These are phyloP conservation scores for Teunomyces cretensis DNA, from an alignment of 805 yeast genomes.

Conservation along the genomic window DNA sequence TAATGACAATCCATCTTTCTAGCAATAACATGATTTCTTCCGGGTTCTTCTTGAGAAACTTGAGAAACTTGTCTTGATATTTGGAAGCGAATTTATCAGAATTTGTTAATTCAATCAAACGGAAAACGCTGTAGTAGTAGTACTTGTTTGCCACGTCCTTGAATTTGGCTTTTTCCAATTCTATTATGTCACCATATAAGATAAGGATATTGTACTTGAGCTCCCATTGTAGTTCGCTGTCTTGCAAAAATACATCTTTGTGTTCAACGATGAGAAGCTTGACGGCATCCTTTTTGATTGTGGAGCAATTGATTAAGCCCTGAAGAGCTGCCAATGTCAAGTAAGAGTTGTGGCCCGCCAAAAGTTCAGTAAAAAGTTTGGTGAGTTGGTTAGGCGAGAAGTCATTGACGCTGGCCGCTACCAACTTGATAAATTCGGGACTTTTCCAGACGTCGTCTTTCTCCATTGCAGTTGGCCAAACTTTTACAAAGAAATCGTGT, in stretches of 20 bases:
- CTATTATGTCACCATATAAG: slow-evolving; percentile 36
- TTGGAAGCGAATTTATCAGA: slow-evolving; percentile 4
- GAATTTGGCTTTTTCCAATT: slow-evolving; percentile 7
- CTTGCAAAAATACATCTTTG: slow-evolving; percentile 16
- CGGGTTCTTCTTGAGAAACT: slow-evolving; percentile 8
- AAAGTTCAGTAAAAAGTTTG: slow-evolving; percentile 8
- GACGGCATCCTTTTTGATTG: slow-evolving; percentile 16
- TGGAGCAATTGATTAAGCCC: slow-evolving; percentile 42
- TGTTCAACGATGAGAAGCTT: slow-evolving; percentile 9
- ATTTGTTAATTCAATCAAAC: slow-evolving; percentile 48
- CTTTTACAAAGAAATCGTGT: slow-evolving; percentile 40
- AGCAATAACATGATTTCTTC: slow-evolving; percentile 21
- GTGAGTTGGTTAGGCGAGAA: slow-evolving; percentile 50
- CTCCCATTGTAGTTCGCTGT: slow-evolving; percentile 38
- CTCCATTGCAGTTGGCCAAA: slow-evolving; percentile 40
- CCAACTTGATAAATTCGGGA: slow-evolving; percentile 27
- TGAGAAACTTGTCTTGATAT: slow-evolving; percentile 13
- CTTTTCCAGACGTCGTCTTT: slow-evolving; percentile 22
- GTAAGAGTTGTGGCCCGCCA: slow-evolving; percentile 3
- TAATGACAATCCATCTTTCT: slow-evolving; percentile 55
- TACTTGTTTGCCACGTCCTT: slow-evolving; percentile 10
- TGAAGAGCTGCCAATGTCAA: slow-evolving; percentile 21
- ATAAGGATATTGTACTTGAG: slow-evolving; percentile 48
- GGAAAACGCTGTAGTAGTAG: slow-evolving; percentile 43
- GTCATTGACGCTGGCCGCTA: slow-evolving; percentile 41